Conservation (phyloP, 2,329 filamentous ascomycete species). For the Aspergillus puulaauensis region DNA sequence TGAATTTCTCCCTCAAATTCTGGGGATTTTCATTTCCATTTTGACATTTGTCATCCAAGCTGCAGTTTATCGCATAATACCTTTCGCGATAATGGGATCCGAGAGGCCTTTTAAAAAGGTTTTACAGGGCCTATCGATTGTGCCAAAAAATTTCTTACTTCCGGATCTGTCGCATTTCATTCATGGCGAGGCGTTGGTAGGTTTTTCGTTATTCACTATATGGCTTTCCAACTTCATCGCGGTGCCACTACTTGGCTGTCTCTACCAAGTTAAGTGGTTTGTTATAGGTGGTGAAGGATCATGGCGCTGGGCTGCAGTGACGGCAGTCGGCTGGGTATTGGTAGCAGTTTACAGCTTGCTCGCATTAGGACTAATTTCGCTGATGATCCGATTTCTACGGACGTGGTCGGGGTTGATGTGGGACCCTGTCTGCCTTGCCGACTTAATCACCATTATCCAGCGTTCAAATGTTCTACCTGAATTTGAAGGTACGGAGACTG, state of each 20-base stretch:
- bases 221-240: constrained; percentile 75
- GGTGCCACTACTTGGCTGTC: constrained; percentile 74
- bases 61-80: constrained; percentile 72
- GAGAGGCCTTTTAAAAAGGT: constrained; percentile 60
- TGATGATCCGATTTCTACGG: constrained; percentile 65
- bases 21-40: constrained; percentile 69
- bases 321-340: constrained; percentile 75
- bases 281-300: constrained; percentile 55
- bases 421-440: constrained; percentile 80
- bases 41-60: constrained; percentile 74
- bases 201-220: constrained; percentile 64
- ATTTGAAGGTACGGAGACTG: constrained; percentile 68
- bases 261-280: constrained; percentile 68
- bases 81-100: constrained; percentile 75
- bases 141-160: constrained; percentile 65
- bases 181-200: constrained; percentile 66
- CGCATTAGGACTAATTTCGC: constrained; percentile 55
- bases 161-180: constrained; percentile 68
- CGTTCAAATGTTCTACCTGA: constrained; percentile 75
- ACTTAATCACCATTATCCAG: constrained; percentile 74
- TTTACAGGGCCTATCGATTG: constrained; percentile 60
- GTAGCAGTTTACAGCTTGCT: constrained; percentile 72
- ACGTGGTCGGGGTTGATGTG: constrained; percentile 75
- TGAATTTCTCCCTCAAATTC: constrained; percentile 76
- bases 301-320: constrained; percentile 80